Percentiles rank a stretch among this genome's conserved stretches.
These are phyloP conservation scores for Blastobotrys robertii DNA, from an alignment of 805 yeast species.

Conservation along the genomic window DNA sequence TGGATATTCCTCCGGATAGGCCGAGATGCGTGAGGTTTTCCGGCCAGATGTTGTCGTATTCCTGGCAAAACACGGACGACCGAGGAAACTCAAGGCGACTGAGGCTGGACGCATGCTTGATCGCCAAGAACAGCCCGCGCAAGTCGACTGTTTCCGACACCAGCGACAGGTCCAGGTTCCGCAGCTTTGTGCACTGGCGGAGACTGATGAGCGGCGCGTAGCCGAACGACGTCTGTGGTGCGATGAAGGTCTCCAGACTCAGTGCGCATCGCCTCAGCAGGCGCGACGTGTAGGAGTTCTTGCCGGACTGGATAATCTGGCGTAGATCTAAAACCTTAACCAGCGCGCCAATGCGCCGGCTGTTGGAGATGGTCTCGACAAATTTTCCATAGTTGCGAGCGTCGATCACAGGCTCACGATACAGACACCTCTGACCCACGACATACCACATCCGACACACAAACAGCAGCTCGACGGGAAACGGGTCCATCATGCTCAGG, in stretches of 20 bases:
- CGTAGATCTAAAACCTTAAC: conserved; percentile 67
- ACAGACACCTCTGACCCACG: conserved; percentile 54
- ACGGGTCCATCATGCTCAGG: conserved; percentile 23
- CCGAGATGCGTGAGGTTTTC: conserved; percentile 58
- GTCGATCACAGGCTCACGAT: conserved; percentile 49
- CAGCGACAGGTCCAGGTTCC: conserved; percentile 63
- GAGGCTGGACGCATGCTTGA: conserved; percentile 48
- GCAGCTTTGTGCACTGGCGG: conserved; percentile 54
- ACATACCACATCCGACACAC: conserved; percentile 54
- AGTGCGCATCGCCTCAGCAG: conserved; percentile 67
- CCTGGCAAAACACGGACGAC: conserved; percentile 61
- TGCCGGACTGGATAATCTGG: conserved; percentile 78
- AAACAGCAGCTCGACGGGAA: conserved; percentile 37
- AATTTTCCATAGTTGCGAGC: conserved; percentile 63
- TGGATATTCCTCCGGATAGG: conserved; percentile 82
- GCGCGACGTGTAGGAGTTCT: conserved; percentile 81
- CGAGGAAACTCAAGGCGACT: conserved; percentile 82
- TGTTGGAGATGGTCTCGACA: conserved; percentile 53
- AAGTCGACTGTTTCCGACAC: conserved; percentile 88
- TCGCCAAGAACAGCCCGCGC: conserved; percentile 67
- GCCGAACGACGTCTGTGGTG: conserved; percentile 95
- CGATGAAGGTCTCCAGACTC: conserved; percentile 58
- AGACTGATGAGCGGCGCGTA: conserved; percentile 78
- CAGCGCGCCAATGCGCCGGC: conserved; percentile 38
- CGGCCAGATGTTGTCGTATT: conserved; percentile 62